Percentiles rank a stretch among this genome's conserved stretches.
These are phyloP conservation scores for Aurantiochytrium sp. DNA, from an alignment of 108 stramenopile genomes.

Conservation along the genomic window DNA sequence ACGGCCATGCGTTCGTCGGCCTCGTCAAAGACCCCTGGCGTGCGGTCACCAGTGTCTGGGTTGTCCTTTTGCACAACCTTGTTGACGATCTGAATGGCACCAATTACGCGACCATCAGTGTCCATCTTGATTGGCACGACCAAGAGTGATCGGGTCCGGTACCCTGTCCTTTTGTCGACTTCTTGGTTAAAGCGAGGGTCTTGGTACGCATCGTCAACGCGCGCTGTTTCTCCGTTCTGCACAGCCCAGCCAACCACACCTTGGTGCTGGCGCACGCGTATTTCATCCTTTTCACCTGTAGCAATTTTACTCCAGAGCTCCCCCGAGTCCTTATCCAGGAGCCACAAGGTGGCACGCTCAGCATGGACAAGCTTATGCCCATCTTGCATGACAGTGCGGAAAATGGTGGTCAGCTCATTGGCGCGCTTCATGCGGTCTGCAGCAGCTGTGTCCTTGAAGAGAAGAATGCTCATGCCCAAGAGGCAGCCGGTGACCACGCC, in stretches of 20 bases:
- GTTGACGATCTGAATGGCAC: slow-evolving; percentile 30
- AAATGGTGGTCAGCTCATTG: background rate
- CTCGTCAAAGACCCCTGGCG: background rate
- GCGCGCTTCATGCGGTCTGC: background rate
- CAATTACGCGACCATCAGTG: background rate
- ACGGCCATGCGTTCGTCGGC: background rate
- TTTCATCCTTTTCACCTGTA: slow-evolving; percentile 31
- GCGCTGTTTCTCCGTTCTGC: background rate
- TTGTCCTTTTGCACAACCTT: background rate
- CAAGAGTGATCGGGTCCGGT: slow-evolving; percentile 49
- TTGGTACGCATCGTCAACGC: slow-evolving; percentile 31
- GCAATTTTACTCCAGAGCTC: slow-evolving; percentile 47
- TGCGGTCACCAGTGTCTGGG: background rate
- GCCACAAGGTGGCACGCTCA: slow-evolving; percentile 53
- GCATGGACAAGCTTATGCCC: slow-evolving; percentile 23
- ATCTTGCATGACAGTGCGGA: background rate
- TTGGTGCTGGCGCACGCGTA: background rate
- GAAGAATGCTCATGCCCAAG: slow-evolving; percentile 82
- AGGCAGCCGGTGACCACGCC: slow-evolving; percentile 83
- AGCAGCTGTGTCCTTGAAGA: slow-evolving; percentile 69
- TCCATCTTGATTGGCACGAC: slow-evolving; percentile 41
- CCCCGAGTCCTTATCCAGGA: slow-evolving; percentile 34
- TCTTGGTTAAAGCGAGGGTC: slow-evolving; percentile 46
- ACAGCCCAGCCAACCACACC: background rate
- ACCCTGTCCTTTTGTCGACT: slow-evolving; percentile 56